Evolutionary conservation across 345 rosid species (phyloP).

Genomic region (Syzygium oleosum): DNA sequence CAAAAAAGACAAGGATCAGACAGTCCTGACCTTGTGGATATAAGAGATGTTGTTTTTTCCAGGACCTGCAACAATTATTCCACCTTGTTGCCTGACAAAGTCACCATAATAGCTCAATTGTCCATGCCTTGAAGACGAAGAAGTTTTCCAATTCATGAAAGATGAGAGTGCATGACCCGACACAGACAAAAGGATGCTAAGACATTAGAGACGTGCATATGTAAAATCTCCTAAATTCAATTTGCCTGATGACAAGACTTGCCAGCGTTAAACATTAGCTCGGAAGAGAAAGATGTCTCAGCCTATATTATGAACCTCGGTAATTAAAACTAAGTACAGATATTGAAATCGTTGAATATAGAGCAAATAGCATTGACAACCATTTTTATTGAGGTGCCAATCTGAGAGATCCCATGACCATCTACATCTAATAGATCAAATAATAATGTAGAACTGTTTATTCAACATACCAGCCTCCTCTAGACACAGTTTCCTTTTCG

Average conservation of each 20-base stretch:
- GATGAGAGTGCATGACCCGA: background rate
- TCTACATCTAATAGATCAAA: background rate
- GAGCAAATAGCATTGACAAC: background rate
- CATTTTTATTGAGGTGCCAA: background rate
- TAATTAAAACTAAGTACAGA: background rate
- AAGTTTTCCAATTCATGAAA: background rate
- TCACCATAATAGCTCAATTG: background rate
- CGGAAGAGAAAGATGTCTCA: background rate
- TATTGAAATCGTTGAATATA: background rate
- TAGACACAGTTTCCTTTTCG: conserved; percentile 59
- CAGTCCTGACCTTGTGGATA: conserved; percentile 57
- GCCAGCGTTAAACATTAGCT: background rate
- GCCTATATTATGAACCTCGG: background rate
- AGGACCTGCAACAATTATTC: conserved; percentile 86
- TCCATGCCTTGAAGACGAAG: background rate
- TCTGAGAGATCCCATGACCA: background rate
- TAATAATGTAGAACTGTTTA: background rate
- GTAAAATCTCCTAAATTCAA: background rate
- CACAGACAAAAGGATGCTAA: background rate
- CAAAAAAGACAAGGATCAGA: background rate
- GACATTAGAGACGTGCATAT: background rate
- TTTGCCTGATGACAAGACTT: background rate
- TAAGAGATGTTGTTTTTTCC: conserved; percentile 70
- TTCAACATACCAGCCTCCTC: conserved; percentile 82
- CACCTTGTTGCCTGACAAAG: conserved; percentile 85